Base-by-base conservation (phyloP, 176 grass and related monocot species). In the Triticum dicoccoides region DNA sequence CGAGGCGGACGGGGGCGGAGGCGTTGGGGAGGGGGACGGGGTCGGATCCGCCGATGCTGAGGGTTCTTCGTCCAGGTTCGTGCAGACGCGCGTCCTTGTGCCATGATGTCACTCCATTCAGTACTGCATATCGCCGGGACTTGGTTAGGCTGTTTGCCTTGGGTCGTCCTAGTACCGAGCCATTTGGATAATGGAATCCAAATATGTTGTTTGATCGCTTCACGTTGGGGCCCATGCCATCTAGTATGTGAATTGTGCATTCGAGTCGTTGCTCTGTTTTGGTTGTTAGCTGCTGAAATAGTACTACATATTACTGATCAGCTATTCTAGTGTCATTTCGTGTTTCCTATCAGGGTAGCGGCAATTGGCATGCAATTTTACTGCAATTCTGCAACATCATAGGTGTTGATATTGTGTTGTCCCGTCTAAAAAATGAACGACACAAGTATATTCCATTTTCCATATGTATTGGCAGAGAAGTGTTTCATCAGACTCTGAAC, bases 1-100 rank as follows among this genome's bases (percentile, higher is more conserved):
- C 65, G 81, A 91, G 82, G 77, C 61, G 42, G 72, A 34, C 12
- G 62, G 65, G 67, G 75, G 66, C 47, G 65, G 68, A 27, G 71
- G 52, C n/a, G 71, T 42, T 3, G 71, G 71, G 65, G 86, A 91
- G 20, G 90, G 24, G 71, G 93, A 83, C 83, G 69, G 84, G 65
- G 69, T 78, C 41, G 77, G 92, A 85, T 88, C 88, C 39, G 85
- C 42, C 29, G 91, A 63, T 34, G 92, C 82, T 2, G 87, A 96
- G 63, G 82, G 92, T 44, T 95, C 92, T 7, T 93, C 89, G 30
- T 89, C 87, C 86, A 94, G 92, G 97, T 99, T 84, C 45, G 85
- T 83, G 54, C 24, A 25, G 42, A 14, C 30, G 12, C 15, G 4
- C 27, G 37, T 17, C 8, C 49, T 68, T 61, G 62, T 32, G 73